Conservation (phyloP, 2,329 filamentous ascomycete genomes). For the Ceratocystis cubensis region DNA sequence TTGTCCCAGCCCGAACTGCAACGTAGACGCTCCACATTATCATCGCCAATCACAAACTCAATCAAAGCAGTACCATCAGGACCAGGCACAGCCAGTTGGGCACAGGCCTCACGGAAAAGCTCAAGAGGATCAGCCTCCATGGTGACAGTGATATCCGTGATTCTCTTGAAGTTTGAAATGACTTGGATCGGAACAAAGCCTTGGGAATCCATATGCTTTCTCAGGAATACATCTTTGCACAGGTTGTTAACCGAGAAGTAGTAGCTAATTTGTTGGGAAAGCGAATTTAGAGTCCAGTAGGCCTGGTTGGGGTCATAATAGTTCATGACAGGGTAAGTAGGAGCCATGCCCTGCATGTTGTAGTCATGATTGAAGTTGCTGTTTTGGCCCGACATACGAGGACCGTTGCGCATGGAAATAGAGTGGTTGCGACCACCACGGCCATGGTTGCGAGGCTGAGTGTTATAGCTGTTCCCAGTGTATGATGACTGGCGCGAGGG, state of each 20-base stretch:
- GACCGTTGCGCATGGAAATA: conserved; percentile 31
- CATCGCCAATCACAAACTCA: conserved; percentile 65
- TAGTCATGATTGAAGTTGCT: conserved; percentile 29
- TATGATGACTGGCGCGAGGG: conserved; percentile 20
- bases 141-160: conserved; percentile 47
- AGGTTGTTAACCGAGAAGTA: conserved; percentile 96
- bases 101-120: conserved; percentile 28
- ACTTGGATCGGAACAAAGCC: conserved; percentile 75
- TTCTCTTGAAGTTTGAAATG: conserved; percentile 75
- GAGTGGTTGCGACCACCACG: conserved; percentile 27
- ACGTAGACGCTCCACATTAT: conserved; percentile 68
- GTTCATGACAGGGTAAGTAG: conserved; percentile 26
- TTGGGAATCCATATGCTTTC: conserved; percentile 87
- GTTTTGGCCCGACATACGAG: conserved; percentile 21
- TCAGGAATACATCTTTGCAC: conserved; percentile 80
- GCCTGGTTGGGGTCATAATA: conserved; percentile 20
- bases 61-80: conserved; percentile 48
- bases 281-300: conserved; percentile 30
- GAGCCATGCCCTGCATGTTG: conserved; percentile 30
- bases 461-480: conserved; percentile 17
- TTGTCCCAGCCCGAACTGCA: conserved; percentile 63
- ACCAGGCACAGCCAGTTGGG: conserved; percentile 54
- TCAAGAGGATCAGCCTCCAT: conserved; percentile 20
- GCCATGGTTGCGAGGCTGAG: conserved; percentile 15
- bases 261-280: conserved; percentile 58